Evolutionary conservation across 139 green algal genomes (phyloP), one percentile per base, ranked within the genome.

Genomic region (Coelastrella sp.): DNA sequence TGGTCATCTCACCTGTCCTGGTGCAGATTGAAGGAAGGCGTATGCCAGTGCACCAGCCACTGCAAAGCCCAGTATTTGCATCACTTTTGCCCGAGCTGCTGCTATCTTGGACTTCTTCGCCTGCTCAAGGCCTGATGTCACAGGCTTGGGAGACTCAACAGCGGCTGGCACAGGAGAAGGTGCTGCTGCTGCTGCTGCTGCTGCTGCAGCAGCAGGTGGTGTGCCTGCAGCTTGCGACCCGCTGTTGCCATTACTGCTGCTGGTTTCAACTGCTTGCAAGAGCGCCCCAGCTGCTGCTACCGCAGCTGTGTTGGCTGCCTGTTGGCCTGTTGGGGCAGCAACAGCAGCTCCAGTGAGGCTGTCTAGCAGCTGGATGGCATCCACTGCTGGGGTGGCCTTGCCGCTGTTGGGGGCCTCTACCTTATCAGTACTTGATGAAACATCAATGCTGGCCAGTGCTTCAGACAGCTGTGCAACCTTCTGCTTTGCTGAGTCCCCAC

Each of bases 301-400:
- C 14, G 22, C 85, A 20, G 85, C 72, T 9, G 85, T 56, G 22
- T 35, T 22, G 75, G 80, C 80, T 73, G 80, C 80, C 56, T 66
- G 80, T 63, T 20, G 15, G 57, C 9, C 68, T 76, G 68, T 70
- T 70, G 12, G 6, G 7, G 61, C 82, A 72, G n/a, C 82, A 49
- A 24, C 60, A 35, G 24, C 35, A 56, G 35, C 60, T 24, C 19
- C 57, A 10, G 85, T 90, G 1, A 90, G 58, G 59, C 85, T 90
- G 68, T 84, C 85, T 11, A 90, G 74, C 74, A 90, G 85, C 72
- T 83, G 68, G 9, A 90, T 84, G 25, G 85, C 74, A 70, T 90
- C 84, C 12, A 60, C 85, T 49, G 85, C 11, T 22, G 73, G 57
- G 7, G 25, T n/a, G 58, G 25, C 24, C 22, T 61, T 90, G 72